A percentile compares a stretch with the other conserved stretches of the same genome.
These are phyloP conservation scores for Naganishia friedmannii DNA, from an alignment of 768 basidiomycete species.

Conservation along the genomic window DNA sequence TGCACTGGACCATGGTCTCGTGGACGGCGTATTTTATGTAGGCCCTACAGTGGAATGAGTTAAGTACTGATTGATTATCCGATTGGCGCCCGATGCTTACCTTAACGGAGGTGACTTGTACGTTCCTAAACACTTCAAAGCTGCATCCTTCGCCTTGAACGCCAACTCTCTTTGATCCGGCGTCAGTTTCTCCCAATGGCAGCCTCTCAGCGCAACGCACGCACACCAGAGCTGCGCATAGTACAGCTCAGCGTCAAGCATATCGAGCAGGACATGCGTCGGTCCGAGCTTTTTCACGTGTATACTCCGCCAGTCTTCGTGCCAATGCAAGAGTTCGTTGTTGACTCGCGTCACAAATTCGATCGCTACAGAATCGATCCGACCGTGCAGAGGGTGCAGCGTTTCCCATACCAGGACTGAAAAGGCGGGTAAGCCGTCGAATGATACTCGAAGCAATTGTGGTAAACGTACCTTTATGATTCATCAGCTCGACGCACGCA, in stretches of 20 bases:
- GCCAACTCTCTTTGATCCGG: constrained; percentile 91
- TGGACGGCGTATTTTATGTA: constrained; percentile 79
- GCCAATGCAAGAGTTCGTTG: constrained; percentile 84
- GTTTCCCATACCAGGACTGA: constrained; percentile 91
- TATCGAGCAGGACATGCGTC: constrained; percentile 77
- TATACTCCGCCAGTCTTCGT: constrained; percentile 78
- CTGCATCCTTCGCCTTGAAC: constrained; percentile 91
- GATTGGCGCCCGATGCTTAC: constrained; percentile 53
- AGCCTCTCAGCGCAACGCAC: constrained; percentile 84
- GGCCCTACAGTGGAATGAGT: not conserved
- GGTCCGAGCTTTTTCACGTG: constrained; percentile 72
- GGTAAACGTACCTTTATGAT: constrained; percentile 68
- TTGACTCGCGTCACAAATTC: constrained; percentile 84
- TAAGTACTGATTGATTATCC: not conserved
- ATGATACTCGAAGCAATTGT: not conserved
- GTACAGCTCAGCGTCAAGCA: constrained; percentile 81
- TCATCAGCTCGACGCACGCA: constrained; percentile 82
- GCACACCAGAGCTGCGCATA: constrained; percentile 94
- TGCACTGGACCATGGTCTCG: constrained; percentile 84
- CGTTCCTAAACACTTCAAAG: constrained; percentile 75
- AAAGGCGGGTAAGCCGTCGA: not conserved
- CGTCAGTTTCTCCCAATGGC: constrained; percentile 93
- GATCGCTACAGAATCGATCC: constrained; percentile 77
- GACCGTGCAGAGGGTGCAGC: constrained; percentile 76
- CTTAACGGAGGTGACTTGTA: constrained; percentile 78